Base-by-base conservation (phyloP, 805 yeast genomes). In the Isabelozyma gotoi region DNA sequence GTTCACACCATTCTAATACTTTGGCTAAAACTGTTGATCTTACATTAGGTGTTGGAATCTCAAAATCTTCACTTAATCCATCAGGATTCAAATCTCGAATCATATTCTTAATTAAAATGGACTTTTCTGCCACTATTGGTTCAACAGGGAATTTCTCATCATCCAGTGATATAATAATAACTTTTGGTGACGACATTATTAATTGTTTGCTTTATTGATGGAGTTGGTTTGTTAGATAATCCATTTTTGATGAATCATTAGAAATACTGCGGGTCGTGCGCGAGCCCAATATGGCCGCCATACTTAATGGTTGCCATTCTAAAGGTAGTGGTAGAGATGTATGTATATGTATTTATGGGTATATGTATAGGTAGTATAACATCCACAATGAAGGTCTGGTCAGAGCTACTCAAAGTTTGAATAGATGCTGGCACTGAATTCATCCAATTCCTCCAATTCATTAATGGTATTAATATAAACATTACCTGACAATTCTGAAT, bases 1-100 rank as follows among this genome's bases (percentile, higher is more conserved):
- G 94, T 59, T 88, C 95, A 57, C 97, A 90, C 95, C 97, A 92
- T 62, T 92, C 96, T 42, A 92, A 74, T n/a, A 92, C 92, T 61
- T 90, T 89, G 63, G 85, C 81, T 67, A 92, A 75, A 16, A 92
- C 96, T 14, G 85, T 82, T 7, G 96, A 85, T 52, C 92, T 76
- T 31, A 90, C 97, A 58, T 88, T 90, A 33, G 96, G 96, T 10
- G 90, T 81, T 31, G 97, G 97, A 56, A 92, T 85, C 47, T 82
- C 87, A 50, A 83, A 81, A 33, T 82, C 85, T 42, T 81, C 87
- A 35, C 78, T 84, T 47, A 82, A 88, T 10, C 76, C 80, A 36
- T 76, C 81, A 5, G 66, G 78, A 60, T 53, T 66, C 56, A 81
- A 74, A 67, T 90, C 96, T 49, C 82, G 84, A 49, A 91, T 73